Conservation (phyloP, 1,284 basidiomycete species). For the Melampsora americana region DNA sequence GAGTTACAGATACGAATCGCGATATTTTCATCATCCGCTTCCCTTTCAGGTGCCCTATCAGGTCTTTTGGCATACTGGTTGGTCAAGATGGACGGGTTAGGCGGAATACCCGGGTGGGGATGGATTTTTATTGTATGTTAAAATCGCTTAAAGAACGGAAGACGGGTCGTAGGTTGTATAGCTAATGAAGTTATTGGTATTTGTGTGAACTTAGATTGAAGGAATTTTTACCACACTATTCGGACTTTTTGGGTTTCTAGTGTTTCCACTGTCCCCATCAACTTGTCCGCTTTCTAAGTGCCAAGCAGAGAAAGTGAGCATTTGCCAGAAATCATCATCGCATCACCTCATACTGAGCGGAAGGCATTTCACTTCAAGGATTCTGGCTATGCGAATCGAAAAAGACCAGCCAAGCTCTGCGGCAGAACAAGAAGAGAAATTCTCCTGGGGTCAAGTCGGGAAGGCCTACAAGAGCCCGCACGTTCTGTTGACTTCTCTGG, state of each 20-base stretch:
- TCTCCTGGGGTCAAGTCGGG: conserved; percentile 35
- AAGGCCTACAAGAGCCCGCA: conserved; percentile 32
- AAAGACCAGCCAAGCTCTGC: conserved; percentile 8
- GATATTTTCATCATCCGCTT: conserved; percentile 33
- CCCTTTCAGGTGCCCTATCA: conserved; percentile 37
- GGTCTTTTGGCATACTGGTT: conserved; percentile 38
- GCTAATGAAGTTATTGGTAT: neutral
- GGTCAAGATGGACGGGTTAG: conserved; percentile 28
- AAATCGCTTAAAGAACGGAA: neutral
- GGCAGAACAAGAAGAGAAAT: conserved; percentile 5
- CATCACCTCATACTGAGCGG: neutral
- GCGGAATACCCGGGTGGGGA: conserved; percentile 31
- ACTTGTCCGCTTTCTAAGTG: conserved; percentile 17
- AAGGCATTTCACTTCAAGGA: conserved; percentile 7
- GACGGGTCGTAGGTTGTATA: neutral
- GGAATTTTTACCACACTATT: conserved; percentile 35
- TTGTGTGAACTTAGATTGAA: conserved; percentile 19
- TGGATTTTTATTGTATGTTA: conserved; percentile 40
- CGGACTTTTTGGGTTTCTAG: conserved; percentile 23
- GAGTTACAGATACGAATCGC: conserved; percentile 38
- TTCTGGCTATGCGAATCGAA: conserved; percentile 24
- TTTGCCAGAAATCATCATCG: neutral
- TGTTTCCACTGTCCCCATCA: conserved; percentile 30
- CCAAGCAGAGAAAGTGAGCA: conserved; percentile 37
- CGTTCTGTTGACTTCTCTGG: conserved; percentile 18